Conservation (phyloP, 2,329 filamentous ascomycete genomes). For the Curvularia eragrostidis region DNA sequence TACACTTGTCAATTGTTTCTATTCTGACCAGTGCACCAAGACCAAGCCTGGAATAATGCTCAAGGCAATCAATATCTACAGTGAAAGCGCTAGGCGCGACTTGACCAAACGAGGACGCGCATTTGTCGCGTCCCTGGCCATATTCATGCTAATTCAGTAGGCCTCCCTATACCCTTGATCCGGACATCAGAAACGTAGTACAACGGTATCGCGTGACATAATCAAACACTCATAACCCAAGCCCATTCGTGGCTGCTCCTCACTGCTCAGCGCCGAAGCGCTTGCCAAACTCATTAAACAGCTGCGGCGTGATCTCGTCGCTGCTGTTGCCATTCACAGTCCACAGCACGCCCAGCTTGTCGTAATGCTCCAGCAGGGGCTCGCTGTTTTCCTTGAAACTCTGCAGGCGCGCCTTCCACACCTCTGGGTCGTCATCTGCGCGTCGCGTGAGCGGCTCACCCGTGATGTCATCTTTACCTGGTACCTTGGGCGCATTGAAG, state of each 20-base stretch:
- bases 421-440: constrained; percentile 83
- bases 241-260: constrained; percentile 12
- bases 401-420: constrained; percentile 79
- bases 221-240: constrained; percentile 13
- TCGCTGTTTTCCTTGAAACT: constrained; percentile 89
- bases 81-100: constrained; percentile 25
- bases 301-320: constrained; percentile 92
- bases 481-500: constrained; percentile 83
- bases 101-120: constrained; percentile 10
- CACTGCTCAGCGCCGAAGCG: constrained; percentile 63
- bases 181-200: constrained; percentile 2
- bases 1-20: constrained; percentile 7
- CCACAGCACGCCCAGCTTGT: constrained; percentile 80
- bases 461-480: constrained; percentile 86
- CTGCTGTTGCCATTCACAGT: constrained; percentile 88
- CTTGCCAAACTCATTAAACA: constrained; percentile 81
- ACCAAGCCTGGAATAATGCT: constrained; percentile 11
- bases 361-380: constrained; percentile 88
- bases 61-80: constrained; percentile 24
- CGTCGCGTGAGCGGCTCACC: constrained; percentile 84
- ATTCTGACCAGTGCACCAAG: constrained; percentile 8
- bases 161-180: background rate
- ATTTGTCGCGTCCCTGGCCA: constrained; percentile 2
- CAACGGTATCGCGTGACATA: constrained; percentile 9
- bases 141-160: constrained; percentile 1